A percentile compares a stretch with the other conserved stretches of the same genome.
These are phyloP conservation scores for Amylostereum chailletii DNA, from an alignment of 1,284 basidiomycete species.

Conservation along the genomic window DNA sequence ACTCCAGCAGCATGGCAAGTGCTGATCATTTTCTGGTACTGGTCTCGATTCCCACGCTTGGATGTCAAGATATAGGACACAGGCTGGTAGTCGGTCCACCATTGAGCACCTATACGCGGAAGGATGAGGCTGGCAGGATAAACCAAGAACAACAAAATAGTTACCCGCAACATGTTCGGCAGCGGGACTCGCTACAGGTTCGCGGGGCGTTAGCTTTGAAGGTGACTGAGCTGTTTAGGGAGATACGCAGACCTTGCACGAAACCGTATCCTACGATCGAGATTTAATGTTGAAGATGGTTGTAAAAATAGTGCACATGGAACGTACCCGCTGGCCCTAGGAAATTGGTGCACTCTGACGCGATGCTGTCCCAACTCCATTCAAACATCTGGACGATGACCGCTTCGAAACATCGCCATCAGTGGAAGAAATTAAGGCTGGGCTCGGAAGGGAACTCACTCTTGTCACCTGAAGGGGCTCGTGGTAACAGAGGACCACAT, in stretches of 20 bases:
- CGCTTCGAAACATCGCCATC: not conserved
- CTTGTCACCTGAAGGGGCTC: not conserved
- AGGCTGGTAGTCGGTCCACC: conserved; percentile 68
- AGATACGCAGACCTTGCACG: no score
- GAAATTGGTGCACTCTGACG: not conserved
- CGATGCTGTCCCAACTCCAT: not conserved
- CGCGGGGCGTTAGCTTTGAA: no score
- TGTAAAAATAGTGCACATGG: no score
- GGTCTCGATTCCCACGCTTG: conserved; percentile 45
- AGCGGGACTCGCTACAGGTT: no score
- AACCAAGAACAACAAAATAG: no score
- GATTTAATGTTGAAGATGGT: no score
- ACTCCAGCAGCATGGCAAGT: conserved; percentile 58
- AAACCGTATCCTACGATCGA: no score
- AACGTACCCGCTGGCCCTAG: not conserved
- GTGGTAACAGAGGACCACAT: not conserved
- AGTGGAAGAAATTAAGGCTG: not conserved
- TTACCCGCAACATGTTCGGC: no score
- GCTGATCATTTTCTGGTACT: conserved; percentile 47
- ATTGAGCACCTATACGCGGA: conserved; percentile 30
- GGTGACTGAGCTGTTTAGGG: no score
- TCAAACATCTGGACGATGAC: not conserved
- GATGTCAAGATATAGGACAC: conserved; percentile 54
- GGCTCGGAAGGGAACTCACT: not conserved
- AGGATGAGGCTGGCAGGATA: no score